Evolutionary conservation across 805 yeast genomes (phyloP), one percentile per base, ranked within the genome.

Genomic region (Tetrapisispora arboricola): DNA sequence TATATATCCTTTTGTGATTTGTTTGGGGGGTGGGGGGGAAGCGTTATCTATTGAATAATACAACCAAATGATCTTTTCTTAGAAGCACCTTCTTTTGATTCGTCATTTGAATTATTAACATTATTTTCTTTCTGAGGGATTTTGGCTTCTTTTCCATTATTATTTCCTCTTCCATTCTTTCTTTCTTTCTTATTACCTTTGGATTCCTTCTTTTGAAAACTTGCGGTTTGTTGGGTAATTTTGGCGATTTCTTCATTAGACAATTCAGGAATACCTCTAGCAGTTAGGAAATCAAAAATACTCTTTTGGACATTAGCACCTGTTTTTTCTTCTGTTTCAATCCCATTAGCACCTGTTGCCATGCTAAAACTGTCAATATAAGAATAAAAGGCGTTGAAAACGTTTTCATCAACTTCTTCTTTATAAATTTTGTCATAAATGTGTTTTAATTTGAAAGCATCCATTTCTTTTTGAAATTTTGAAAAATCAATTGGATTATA

Each of bases 401-500:
- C 82, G 55, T 87, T 85, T 53, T 87, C 96, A 54, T 76, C 76
- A 34, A 76, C 80, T 61, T 92, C 98, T 63, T 88, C 96, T 32
- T 75, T 78, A 57, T 90, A 90, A 44, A 92, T 87, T 61, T 87
- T 85, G 55, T 88, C 95, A 60, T 92, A 92, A 48, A 92, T 90
- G 61, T 72, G 80, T 58, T 80, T 81, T 76, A 75, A 76, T 67
- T 92, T 92, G 71, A 92, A 90, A 1, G 67, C 84, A 46, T 82
- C 83, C 78, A 92, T 87, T 53, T 83, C 78, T 17, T 67, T 64
- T 44, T 74, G 74, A 59, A 72, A 85, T 41, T 71, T 70, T 5
- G 72, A 71, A 54, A 88, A 92, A 27, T 76, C 77, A 41, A 92
- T 70, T 15, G 74, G 74, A 24, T 81, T 81, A 58, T 84, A 84